These are phyloP conservation scores for Astragalus glycyphyllos DNA, from an alignment of 306 rosid species.

Conservation along the genomic window DNA sequence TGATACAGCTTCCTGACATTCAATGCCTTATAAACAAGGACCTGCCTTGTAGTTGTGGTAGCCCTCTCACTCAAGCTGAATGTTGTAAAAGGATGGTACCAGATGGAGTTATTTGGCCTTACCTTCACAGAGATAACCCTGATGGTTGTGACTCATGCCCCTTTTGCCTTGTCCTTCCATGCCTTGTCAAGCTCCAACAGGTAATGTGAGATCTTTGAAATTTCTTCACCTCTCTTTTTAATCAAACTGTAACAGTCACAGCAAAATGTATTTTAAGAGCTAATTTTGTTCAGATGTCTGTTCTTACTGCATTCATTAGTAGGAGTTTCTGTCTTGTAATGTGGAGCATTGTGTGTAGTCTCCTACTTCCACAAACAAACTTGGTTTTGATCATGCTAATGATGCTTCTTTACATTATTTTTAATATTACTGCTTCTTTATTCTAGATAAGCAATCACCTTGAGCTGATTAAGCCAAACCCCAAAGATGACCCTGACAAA, in stretches of 20 bases:
- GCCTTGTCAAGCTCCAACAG: constrained; percentile 98
- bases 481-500: constrained; percentile 80
- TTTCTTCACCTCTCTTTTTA: constrained; percentile 29
- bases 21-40: constrained; percentile 89
- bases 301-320: constrained; percentile 9
- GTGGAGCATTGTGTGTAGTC: constrained; percentile 8
- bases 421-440: constrained; percentile 34
- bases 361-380: constrained; percentile 28
- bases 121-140: constrained; percentile 82
- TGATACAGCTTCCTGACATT: constrained; percentile 89
- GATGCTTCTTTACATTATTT: constrained; percentile 30
- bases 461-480: constrained; percentile 91
- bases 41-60: constrained; percentile 86
- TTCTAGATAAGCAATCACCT: constrained; percentile 90
- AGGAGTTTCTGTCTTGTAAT: constrained; percentile 28
- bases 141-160: constrained; percentile 98
- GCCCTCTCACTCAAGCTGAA: constrained; percentile 91
- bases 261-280: constrained; percentile 31
- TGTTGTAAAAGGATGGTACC: constrained; percentile 88
- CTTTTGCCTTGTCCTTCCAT: constrained; percentile 92
- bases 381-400: constrained; percentile 1
- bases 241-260: constrained; percentile 18
- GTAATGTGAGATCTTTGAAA: constrained; percentile 51
- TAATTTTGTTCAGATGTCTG: constrained; percentile 28
- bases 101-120: constrained; percentile 87